Evolutionary conservation across 176 grass and related monocot genomes (phyloP), one percentile per base, ranked within the genome.

Genomic region (Aegilops tauschii): DNA sequence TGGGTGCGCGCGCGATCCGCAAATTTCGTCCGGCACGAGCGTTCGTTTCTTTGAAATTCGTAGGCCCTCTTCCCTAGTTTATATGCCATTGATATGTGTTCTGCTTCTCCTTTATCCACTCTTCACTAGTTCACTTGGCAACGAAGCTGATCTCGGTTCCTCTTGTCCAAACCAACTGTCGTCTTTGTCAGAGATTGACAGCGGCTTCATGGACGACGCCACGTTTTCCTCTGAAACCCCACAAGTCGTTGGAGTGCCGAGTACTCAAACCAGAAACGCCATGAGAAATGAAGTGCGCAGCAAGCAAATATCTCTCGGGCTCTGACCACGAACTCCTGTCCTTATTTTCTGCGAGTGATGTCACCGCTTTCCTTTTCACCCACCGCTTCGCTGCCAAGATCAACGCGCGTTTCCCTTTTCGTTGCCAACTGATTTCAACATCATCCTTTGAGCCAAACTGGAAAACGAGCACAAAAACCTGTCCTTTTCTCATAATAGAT

Each of bases 301-400:
- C 69, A 81, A 81, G 85, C 77, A 81, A 84, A 76, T 77, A 67
- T 23, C 29, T 61, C 76, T 73, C 17, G 71, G 72, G 28, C 72
- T 17, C 72, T 49, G 73, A 17, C 27, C 64, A 5, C 2, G 39
- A 61, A 9, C 49, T 28, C 47, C n/a, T 31, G 29, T 30, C 76
- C 61, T 30, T 62, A 21, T 17, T 59, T 49, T 59, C 29, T 68
- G 30, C 5, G 29, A 73, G 5, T 12, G 67, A 69, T 36, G n/a
- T 73, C 69, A 20, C 45, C 13, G 67, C 27, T 61, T 66, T 62
- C 69, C 61, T 31, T 69, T 80, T 61, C 29, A 8, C 62, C 69
- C 63, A 52, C 17, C 6, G 6, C 11, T 81, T 69, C 10, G 77
- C 20, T 39, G 35, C 21, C 61, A 84, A 6, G 45, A 76, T 37